A percentile compares a stretch with the other conserved stretches of the same genome.
phyloP scores from a whole-genome alignment of 1,284 basidiomycete species.

The Melampsora abietis-canadensis region DNA sequence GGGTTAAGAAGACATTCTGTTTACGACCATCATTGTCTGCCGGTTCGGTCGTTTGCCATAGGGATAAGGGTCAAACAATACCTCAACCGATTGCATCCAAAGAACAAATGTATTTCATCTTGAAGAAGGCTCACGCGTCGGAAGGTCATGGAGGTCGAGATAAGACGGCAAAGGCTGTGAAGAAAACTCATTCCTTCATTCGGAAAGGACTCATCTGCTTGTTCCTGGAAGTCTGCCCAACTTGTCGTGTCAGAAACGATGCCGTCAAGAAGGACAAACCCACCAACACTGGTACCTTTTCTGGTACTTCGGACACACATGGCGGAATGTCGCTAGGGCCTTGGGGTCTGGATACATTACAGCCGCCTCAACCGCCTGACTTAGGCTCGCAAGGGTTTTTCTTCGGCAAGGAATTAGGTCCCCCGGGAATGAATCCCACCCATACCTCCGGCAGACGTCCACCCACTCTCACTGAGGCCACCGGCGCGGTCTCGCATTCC shows the following conservation, averaged over 20 bases:
- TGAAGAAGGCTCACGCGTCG: slow-evolving; percentile 40
- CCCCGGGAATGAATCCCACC: neutral
- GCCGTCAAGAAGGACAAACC: slow-evolving; percentile 39
- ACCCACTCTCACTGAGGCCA: neutral
- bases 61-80: slow-evolving; percentile 32
- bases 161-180: slow-evolving; percentile 39
- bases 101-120: slow-evolving; percentile 42
- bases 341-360: neutral
- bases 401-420: neutral
- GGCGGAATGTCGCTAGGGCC: neutral
- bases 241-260: slow-evolving; percentile 30
- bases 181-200: slow-evolving; percentile 42
- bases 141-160: slow-evolving; percentile 43
- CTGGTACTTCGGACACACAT: slow-evolving; percentile 6
- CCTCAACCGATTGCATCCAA: slow-evolving; percentile 32
- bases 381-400: neutral
- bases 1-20: slow-evolving; percentile 41
- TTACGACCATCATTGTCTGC: slow-evolving; percentile 11
- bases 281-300: slow-evolving; percentile 3
- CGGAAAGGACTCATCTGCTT: slow-evolving; percentile 42
- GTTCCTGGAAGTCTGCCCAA: slow-evolving; percentile 41
- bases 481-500: neutral
- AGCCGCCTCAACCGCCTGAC: neutral
- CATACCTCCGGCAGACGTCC: neutral
- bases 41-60: slow-evolving; percentile 41